A percentile compares a stretch with the other conserved stretches of the same genome.
These are phyloP conservation scores for Viridothelium virens DNA, from an alignment of 495 filamentous ascomycete species.

Conservation along the genomic window DNA sequence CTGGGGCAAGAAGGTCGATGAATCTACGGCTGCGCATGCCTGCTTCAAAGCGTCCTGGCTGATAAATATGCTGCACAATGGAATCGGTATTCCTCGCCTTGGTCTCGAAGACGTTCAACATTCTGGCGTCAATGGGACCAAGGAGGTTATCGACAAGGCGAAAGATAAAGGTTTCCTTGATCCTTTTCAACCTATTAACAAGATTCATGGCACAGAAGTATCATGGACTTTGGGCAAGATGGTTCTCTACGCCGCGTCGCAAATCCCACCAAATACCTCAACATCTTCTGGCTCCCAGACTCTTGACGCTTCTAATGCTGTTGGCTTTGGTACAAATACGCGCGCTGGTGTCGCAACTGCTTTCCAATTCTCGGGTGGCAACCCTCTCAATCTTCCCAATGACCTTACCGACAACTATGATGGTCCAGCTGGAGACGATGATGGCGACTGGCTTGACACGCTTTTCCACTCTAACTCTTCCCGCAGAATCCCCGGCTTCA, in stretches of 20 bases:
- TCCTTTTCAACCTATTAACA: constrained; percentile 88
- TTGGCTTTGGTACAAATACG: constrained; percentile 84
- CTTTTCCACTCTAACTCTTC: constrained; percentile 54
- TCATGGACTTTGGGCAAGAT: constrained; percentile 98
- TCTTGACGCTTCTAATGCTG: constrained; percentile 53
- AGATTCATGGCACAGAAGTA: constrained; percentile 87
- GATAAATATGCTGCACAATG: constrained; percentile 90
- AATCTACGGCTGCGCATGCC: constrained; percentile 66
- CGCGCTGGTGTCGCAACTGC: constrained; percentile 55
- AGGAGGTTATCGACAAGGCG: constrained; percentile 58
- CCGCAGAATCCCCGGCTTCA: constrained; percentile 62
- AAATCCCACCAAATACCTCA: constrained; percentile 48
- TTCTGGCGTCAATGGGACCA: constrained; percentile 61
- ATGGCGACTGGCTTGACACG: constrained; percentile 66
- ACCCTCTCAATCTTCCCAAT: constrained; percentile 32
- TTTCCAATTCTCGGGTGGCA: constrained; percentile 75
- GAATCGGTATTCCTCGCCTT: constrained; percentile 88
- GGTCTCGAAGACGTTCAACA: constrained; percentile 58
- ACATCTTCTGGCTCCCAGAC: constrained; percentile 32
- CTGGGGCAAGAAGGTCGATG: constrained; percentile 72
- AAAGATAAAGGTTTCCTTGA: constrained; percentile 77
- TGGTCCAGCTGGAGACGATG: constrained; percentile 40
- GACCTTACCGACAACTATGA: constrained; percentile 40
- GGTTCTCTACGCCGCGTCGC: constrained; percentile 89
- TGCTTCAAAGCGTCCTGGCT: constrained; percentile 99